Evolutionary conservation across 2,329 filamentous ascomycete species (phyloP).

Genomic region (Penicillium sp.): DNA sequence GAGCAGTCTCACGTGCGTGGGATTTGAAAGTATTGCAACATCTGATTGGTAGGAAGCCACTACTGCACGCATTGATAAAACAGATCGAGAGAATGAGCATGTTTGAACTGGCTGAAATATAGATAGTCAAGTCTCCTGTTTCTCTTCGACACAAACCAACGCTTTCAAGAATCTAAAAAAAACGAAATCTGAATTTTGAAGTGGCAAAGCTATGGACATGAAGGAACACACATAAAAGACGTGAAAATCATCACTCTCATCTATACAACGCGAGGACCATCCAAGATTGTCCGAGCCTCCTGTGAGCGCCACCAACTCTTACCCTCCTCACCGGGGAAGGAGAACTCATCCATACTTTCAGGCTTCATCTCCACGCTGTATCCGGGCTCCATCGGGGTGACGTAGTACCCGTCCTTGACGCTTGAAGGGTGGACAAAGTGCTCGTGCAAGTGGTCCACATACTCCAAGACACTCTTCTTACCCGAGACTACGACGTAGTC

Average conservation of each 20-base stretch:
- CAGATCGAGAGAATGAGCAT: no score
- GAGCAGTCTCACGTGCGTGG: constrained; percentile 1
- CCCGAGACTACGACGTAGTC: constrained; percentile 85
- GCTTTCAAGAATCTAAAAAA: not conserved
- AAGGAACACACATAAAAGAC: constrained; percentile 12
- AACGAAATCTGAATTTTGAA: constrained; percentile 5
- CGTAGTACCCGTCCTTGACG: constrained; percentile 81
- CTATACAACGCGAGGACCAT: constrained; percentile 43
- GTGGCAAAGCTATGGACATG: constrained; percentile 14
- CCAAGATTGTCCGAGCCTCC: constrained; percentile 68
- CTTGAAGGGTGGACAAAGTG: constrained; percentile 78
- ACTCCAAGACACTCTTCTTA: constrained; percentile 77
- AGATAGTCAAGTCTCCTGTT: no score
- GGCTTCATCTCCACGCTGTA: constrained; percentile 94
- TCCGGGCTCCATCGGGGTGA: constrained; percentile 73
- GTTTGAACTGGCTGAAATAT: no score
- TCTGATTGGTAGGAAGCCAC: no score
- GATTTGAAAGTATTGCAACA: no score
- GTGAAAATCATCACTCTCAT: not conserved
- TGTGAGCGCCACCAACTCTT: constrained; percentile 82
- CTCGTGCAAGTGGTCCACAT: constrained; percentile 89
- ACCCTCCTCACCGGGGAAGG: constrained; percentile 68
- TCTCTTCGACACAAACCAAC: no score
- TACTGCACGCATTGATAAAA: no score
- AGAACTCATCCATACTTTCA: constrained; percentile 74